phyloP scores from a whole-genome alignment of 805 yeast genomes.

The Saccharomyces mikatae region DNA sequence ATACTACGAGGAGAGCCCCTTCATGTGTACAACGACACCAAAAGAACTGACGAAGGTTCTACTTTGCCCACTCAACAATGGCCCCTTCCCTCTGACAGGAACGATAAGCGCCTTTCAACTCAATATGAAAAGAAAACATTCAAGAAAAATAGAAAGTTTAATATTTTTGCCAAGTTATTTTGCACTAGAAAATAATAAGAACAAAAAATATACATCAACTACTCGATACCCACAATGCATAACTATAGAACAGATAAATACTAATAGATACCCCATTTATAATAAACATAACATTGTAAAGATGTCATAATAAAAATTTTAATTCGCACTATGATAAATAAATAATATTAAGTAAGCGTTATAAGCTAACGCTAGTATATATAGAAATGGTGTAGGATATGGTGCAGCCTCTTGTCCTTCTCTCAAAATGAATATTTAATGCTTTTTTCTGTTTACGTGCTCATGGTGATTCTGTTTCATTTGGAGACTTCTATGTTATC shows the following conservation, averaged over 20 bases:
- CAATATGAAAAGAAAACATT: neutral
- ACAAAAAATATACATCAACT: neutral
- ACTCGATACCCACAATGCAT: neutral
- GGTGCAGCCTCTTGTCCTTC: neutral
- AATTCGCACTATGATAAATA: constrained; percentile 33
- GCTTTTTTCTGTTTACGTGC: neutral
- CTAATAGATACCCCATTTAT: neutral
- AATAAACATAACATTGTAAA: neutral
- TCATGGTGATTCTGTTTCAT: constrained; percentile 3
- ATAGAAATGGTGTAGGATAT: neutral
- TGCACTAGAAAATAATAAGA: neutral
- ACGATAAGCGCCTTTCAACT: neutral
- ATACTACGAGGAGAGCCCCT: neutral
- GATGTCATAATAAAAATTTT: constrained; percentile 10
- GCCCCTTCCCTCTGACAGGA: neutral
- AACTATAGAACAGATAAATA: neutral
- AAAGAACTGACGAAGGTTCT: neutral
- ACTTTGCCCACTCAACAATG: neutral
- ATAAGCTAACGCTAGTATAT: neutral
- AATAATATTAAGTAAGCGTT: constrained; percentile 1
- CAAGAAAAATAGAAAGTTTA: neutral
- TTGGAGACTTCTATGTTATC: constrained; percentile 55
- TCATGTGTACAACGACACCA: neutral
- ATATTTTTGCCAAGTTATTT: neutral
- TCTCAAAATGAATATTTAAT: neutral